phyloP scores from a whole-genome alignment of 768 basidiomycete species.

The Udeniomyces megalosporus region DNA sequence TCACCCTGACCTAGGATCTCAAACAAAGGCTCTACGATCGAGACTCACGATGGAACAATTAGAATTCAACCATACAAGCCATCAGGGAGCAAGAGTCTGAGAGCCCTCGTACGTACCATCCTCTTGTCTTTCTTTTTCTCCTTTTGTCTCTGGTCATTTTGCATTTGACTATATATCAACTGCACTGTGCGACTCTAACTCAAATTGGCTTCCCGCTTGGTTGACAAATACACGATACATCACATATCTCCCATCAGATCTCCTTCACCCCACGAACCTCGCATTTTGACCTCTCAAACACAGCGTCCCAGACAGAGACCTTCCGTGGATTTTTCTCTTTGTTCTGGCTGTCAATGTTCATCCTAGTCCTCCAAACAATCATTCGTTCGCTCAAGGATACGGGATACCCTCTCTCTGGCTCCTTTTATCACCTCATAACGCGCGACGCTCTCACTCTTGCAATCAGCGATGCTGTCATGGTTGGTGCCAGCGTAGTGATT shows the following conservation, averaged over 20 bases:
- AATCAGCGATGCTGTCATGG: slow-evolving; percentile 65
- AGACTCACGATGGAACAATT: slow-evolving; percentile 20
- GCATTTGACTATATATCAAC: too few species aligned
- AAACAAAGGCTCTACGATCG: slow-evolving; percentile 20
- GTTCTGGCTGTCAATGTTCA: slow-evolving; percentile 54
- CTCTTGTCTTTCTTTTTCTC: neutral
- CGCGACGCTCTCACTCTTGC: slow-evolving; percentile 69
- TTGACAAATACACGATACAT: too few species aligned
- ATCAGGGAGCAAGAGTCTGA: slow-evolving; percentile 54
- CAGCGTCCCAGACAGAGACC: slow-evolving; percentile 56
- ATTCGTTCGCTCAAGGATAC: slow-evolving; percentile 43
- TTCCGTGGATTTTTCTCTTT: slow-evolving; percentile 91
- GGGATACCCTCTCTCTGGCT: slow-evolving; percentile 59
- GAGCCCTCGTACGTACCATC: slow-evolving; percentile 38
- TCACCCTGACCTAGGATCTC: slow-evolving; percentile 3
- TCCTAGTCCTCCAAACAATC: slow-evolving; percentile 54
- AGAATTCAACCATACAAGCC: slow-evolving; percentile 39
- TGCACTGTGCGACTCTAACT: too few species aligned
- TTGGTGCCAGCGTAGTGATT: slow-evolving; percentile 48
- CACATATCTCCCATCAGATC: neutral
- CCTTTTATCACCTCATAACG: slow-evolving; percentile 75
- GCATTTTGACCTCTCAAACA: slow-evolving; percentile 66
- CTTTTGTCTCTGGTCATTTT: too few species aligned
- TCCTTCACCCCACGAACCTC: slow-evolving; percentile 73
- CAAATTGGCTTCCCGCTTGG: too few species aligned